Evolutionary conservation across 768 basidiomycete genomes (phyloP).

Genomic region (Boletus reticulatus): DNA sequence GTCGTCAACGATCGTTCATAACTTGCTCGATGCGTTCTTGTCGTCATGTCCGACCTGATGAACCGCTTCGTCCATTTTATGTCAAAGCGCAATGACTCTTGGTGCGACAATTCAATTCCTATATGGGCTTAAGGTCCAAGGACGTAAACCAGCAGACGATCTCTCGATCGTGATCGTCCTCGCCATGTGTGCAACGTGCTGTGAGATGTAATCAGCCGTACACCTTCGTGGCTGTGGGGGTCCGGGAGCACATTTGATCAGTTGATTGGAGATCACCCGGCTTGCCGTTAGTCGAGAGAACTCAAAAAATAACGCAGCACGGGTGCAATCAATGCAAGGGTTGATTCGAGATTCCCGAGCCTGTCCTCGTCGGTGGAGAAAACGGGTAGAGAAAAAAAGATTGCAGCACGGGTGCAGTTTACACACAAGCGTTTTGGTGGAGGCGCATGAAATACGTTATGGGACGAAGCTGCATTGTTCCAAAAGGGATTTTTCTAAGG

Average conservation of each 20-base stretch:
- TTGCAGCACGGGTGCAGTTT: background rate
- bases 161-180: constrained; percentile 19
- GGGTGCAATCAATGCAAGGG: background rate
- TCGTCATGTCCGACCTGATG: too few relatives aligned
- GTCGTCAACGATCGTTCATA: background rate
- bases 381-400: background rate
- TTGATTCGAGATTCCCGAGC: background rate
- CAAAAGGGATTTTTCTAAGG: constrained; percentile 1
- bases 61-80: background rate
- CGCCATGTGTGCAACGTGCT: background rate
- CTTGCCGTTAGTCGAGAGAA: too few relatives aligned
- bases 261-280: too few relatives aligned
- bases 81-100: background rate
- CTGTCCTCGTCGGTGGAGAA: background rate
- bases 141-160: constrained; percentile 14
- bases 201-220: background rate
- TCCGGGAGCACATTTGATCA: background rate
- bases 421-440: background rate
- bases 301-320: background rate
- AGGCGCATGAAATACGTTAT: background rate
- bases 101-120: background rate
- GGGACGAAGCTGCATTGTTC: background rate
- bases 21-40: background rate
- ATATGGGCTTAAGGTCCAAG: background rate
- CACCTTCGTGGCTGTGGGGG: background rate